phyloP scores from a whole-genome alignment of 345 rosid species.

The Euphorbia pulcherrima region DNA sequence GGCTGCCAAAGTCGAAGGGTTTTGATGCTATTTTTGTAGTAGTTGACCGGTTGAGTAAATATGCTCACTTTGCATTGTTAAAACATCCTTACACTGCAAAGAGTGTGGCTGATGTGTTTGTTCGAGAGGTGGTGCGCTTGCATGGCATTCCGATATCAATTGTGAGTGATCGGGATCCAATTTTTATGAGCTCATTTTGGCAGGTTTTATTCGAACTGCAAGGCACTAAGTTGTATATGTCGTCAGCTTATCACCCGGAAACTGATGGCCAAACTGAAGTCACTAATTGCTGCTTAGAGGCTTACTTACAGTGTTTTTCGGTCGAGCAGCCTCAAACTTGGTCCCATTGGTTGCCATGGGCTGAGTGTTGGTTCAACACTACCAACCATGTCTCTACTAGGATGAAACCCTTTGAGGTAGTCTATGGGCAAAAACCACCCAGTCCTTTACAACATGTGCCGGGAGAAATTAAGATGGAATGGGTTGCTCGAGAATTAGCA shows the following conservation, averaged over 20 bases:
- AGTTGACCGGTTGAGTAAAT: background rate
- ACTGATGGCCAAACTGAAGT: background rate
- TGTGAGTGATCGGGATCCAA: background rate
- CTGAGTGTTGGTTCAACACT: background rate
- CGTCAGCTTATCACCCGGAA: background rate
- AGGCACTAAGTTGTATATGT: background rate
- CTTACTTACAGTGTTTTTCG: background rate
- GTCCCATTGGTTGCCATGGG: background rate
- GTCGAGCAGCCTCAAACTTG: background rate
- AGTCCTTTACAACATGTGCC: background rate
- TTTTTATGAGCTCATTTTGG: background rate
- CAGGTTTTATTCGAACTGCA: background rate
- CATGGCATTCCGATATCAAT: background rate
- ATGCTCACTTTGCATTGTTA: background rate
- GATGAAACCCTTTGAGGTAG: background rate
- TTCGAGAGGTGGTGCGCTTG: background rate
- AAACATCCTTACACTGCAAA: background rate
- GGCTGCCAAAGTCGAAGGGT: background rate
- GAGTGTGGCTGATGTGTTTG: background rate
- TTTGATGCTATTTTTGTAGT: background rate
- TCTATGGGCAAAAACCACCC: background rate
- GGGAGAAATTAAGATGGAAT: background rate
- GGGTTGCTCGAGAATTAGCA: background rate
- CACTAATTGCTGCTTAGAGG: background rate
- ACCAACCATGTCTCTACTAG: background rate